Conservation (phyloP, 1,284 basidiomycete species). For the Meripilus lineatus region DNA sequence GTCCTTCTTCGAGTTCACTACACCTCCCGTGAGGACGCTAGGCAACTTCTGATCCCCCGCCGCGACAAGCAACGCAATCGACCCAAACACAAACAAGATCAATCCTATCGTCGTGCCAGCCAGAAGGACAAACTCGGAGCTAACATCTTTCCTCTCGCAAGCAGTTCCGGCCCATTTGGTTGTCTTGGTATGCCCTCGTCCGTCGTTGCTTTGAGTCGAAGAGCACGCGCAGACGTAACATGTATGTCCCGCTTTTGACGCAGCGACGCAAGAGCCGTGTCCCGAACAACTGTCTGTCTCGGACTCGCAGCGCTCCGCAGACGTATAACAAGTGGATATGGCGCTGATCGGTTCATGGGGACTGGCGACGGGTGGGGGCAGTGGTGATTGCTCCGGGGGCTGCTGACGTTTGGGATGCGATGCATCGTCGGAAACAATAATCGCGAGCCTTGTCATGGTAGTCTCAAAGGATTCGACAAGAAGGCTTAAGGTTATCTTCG, state of each 20-base stretch:
- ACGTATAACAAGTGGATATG: constrained; percentile 60
- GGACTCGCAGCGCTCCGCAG: constrained; percentile 51
- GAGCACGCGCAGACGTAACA: constrained; percentile 74
- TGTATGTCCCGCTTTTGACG: constrained; percentile 54
- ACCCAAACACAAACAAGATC: constrained; percentile 60
- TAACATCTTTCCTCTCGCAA: constrained; percentile 75
- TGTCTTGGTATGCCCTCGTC: constrained; percentile 45
- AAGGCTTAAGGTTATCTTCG: constrained; percentile 37
- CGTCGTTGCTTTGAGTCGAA: constrained; percentile 35
- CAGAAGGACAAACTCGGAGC: constrained; percentile 72
- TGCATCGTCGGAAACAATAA: constrained; percentile 36
- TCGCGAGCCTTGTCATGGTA: constrained; percentile 40
- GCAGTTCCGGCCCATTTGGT: constrained; percentile 62
- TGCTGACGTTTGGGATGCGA: constrained; percentile 31
- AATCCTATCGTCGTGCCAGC: constrained; percentile 62
- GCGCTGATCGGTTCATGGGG: constrained; percentile 50
- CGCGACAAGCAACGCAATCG: constrained; percentile 58
- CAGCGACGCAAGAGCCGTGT: constrained; percentile 59
- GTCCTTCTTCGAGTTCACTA: constrained; percentile 47
- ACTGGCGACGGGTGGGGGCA: constrained; percentile 37
- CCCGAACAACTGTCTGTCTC: constrained; percentile 65
- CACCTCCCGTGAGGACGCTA: constrained; percentile 62
- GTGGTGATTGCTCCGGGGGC: constrained; percentile 47
- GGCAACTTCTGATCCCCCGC: constrained; percentile 62
- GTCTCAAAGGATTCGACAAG: constrained; percentile 38